A percentile compares a stretch with the other conserved stretches of the same genome.
phyloP scores from a whole-genome alignment of 78 protist species.

The Mantamonas sphyraenae region DNA sequence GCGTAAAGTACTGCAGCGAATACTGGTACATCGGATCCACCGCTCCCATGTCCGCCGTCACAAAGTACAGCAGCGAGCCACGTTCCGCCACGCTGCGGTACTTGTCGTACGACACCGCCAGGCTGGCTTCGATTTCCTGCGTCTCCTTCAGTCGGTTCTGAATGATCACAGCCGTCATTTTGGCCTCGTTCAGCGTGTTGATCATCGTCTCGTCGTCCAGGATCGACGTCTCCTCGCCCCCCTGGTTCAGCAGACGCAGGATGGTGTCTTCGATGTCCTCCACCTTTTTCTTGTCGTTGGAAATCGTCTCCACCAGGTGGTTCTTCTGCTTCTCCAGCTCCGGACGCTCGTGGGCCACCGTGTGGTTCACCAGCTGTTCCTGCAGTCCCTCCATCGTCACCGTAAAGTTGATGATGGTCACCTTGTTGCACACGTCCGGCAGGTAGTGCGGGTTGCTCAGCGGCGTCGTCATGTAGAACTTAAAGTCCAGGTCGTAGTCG shows the following conservation, averaged over 20 bases:
- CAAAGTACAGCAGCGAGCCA: slow-evolving; percentile 67
- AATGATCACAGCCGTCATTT: slow-evolving; percentile 39
- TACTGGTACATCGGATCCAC: slow-evolving; percentile 70
- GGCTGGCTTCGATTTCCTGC: slow-evolving; percentile 24
- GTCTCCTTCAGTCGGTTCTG: slow-evolving; percentile 38
- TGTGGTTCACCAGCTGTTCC: slow-evolving; percentile 66
- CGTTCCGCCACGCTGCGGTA: slow-evolving; percentile 65
- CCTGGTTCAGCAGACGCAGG: slow-evolving; percentile 24
- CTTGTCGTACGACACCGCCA: slow-evolving; percentile 35
- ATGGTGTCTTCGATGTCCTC: slow-evolving; percentile 44
- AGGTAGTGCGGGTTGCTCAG: slow-evolving; percentile 58
- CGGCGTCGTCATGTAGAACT: slow-evolving; percentile 67
- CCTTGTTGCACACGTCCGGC: slow-evolving; percentile 67
- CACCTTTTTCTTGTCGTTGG: slow-evolving; percentile 42
- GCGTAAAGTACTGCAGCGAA: slow-evolving; percentile 45
- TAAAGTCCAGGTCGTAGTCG: slow-evolving; percentile 49
- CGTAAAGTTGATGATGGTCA: slow-evolving; percentile 75
- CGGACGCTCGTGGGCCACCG: slow-evolving; percentile 47
- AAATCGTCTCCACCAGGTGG: slow-evolving; percentile 32
- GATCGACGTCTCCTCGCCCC: slow-evolving; percentile 22
- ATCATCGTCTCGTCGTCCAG: slow-evolving; percentile 78
- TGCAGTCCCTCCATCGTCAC: slow-evolving; percentile 56
- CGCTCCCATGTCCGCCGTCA: slow-evolving; percentile 40
- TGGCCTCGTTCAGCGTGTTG: slow-evolving; percentile 52
- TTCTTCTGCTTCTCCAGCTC: slow-evolving; percentile 50